These are phyloP conservation scores for Quercus lobata DNA, from an alignment of 331 rosid genomes.

Conservation along the genomic window DNA sequence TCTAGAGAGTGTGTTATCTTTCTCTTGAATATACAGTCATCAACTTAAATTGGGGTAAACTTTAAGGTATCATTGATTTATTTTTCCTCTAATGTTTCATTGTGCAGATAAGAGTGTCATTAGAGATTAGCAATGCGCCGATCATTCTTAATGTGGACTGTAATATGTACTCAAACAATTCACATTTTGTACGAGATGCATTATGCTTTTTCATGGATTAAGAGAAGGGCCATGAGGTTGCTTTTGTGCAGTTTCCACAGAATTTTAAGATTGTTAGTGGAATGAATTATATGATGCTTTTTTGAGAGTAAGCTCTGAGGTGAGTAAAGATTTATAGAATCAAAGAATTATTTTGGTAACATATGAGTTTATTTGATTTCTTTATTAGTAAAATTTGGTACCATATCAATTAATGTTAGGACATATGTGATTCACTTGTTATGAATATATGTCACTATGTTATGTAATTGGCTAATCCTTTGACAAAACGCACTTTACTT, in stretches of 20 bases:
- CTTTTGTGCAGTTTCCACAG: conserved; percentile 70
- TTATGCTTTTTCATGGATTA: conserved; percentile 80
- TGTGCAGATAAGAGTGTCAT: conserved; percentile 75
- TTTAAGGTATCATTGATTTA: neutral
- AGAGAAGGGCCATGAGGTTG: conserved; percentile 62
- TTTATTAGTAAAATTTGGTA: neutral
- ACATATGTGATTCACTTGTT: too few relatives aligned
- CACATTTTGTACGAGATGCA: conserved; percentile 57
- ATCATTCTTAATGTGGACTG: conserved; percentile 70
- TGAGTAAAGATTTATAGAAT: neutral
- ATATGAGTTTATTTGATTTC: neutral
- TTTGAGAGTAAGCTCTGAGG: conserved; percentile 19
- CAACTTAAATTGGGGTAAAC: too few relatives aligned
- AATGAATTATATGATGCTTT: conserved; percentile 51
- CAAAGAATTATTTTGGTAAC: neutral
- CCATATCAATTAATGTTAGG: neutral
- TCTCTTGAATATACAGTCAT: too few relatives aligned
- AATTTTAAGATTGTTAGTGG: conserved; percentile 38
- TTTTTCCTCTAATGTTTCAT: neutral
- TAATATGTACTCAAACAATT: conserved; percentile 76
- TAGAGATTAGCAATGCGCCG: conserved; percentile 62
- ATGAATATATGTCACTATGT: too few relatives aligned
- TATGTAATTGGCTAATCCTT: too few relatives aligned
- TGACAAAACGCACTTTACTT: too few relatives aligned
- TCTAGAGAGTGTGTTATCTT: too few relatives aligned